phyloP scores from a whole-genome alignment of 306 rosid species.

The Dalbergia cochinchinensis region DNA sequence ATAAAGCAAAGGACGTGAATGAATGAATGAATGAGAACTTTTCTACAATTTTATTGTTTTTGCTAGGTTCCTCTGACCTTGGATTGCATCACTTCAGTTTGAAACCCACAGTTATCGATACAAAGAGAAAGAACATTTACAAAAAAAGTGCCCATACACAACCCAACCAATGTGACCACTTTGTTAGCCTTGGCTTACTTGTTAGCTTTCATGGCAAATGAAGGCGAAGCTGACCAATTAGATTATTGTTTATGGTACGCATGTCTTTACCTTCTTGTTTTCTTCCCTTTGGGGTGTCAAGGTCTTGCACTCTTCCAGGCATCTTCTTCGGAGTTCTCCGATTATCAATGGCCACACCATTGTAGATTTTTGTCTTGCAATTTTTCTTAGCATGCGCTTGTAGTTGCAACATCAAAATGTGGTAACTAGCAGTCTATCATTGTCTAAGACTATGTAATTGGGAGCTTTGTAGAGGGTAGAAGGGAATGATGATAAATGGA shows the following conservation, averaged over 20 bases:
- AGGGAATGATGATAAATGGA: too few relatives aligned
- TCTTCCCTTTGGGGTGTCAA: neutral
- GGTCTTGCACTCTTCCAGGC: neutral
- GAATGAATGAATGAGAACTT: constrained; percentile 3
- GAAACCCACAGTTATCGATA: neutral
- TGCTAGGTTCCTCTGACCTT: neutral
- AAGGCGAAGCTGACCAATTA: constrained; percentile 2
- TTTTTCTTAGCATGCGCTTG: neutral
- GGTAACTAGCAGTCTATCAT: neutral
- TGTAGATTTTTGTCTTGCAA: neutral
- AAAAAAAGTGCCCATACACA: neutral
- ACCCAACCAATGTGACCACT: neutral
- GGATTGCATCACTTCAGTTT: constrained; percentile 19
- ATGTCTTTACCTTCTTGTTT: constrained; percentile 42
- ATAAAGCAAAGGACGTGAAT: neutral
- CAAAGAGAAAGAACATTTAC: neutral
- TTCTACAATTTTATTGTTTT: constrained; percentile 5
- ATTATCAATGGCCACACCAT: neutral
- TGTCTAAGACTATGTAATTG: too few relatives aligned
- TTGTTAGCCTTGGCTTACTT: neutral
- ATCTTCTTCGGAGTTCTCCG: neutral
- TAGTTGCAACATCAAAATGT: neutral
- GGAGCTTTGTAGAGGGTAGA: too few relatives aligned
- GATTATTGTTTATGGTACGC: constrained; percentile 59
- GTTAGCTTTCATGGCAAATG: constrained; percentile 56